These are phyloP conservation scores for Epithele typhae DNA, from an alignment of 768 basidiomycete genomes.

Conservation along the genomic window DNA sequence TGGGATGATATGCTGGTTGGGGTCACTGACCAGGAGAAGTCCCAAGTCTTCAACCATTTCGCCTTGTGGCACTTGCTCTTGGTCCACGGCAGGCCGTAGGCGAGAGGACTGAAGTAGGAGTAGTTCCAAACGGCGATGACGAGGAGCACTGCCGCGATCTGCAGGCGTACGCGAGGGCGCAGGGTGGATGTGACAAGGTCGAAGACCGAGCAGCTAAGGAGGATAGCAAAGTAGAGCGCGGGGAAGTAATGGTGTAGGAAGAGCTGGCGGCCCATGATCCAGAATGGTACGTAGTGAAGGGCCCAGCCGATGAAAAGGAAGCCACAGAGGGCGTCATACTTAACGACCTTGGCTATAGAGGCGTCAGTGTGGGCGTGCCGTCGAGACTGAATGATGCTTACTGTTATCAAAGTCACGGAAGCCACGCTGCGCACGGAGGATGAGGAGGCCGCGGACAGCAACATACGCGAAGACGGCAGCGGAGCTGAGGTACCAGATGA, in stretches of 20 bases:
- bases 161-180: constrained; percentile 70
- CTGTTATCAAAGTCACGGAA: constrained; percentile 91
- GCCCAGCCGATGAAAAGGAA: constrained; percentile 93
- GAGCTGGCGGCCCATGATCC: constrained; percentile 93
- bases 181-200: constrained; percentile 81
- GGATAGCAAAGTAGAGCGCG: constrained; percentile 89
- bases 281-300: constrained; percentile 96
- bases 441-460: constrained; percentile 67
- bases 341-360: constrained; percentile 74
- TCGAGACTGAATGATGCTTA: constrained; percentile 35
- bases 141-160: constrained; percentile 72
- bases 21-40: constrained; percentile 70
- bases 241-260: constrained; percentile 99
- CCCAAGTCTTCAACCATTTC: constrained; percentile 92
- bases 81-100: constrained; percentile 88
- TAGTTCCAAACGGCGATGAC: constrained; percentile 78
- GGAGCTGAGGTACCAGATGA: constrained; percentile 88
- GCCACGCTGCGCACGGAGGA: constrained; percentile 87
- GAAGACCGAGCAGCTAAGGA: constrained; percentile 72
- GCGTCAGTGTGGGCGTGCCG: background rate
- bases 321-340: constrained; percentile 86
- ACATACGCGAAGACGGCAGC: constrained; percentile 66
- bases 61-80: constrained; percentile 68
- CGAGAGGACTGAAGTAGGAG: constrained; percentile 71
- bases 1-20: too few species aligned